Conservation (phyloP, 2,329 filamentous ascomycete species). For the Aureobasidium sp. region DNA sequence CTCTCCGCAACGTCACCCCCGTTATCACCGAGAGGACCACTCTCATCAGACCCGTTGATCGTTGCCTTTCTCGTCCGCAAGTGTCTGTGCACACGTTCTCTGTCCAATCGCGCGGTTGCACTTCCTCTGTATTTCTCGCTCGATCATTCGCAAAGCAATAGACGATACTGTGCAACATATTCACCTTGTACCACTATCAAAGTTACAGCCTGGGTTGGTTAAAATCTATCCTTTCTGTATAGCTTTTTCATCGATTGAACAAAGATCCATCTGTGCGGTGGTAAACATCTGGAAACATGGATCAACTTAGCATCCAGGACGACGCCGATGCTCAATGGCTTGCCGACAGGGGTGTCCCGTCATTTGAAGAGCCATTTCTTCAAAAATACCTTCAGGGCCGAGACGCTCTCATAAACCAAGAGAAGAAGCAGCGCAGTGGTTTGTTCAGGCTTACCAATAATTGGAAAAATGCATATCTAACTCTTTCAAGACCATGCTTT, state of each 20-base stretch:
- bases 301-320: conserved; percentile 17
- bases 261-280: no score
- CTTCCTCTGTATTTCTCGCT: not conserved
- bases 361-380: conserved; percentile 64
- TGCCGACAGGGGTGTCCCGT: conserved; percentile 34
- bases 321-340: conserved; percentile 35
- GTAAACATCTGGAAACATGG: not conserved
- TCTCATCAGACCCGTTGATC: not conserved
- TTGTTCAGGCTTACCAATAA: conserved; percentile 27
- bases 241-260: not conserved
- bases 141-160: not conserved
- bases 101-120: not conserved
- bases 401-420: conserved; percentile 67
- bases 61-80: not conserved
- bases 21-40: not conserved
- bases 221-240: not conserved
- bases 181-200: not conserved
- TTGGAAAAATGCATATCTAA: not conserved
- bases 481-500: conserved; percentile 56
- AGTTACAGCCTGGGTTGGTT: no score
- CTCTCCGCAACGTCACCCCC: not conserved
- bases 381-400: conserved; percentile 74
- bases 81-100: not conserved
- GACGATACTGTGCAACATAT: conserved; percentile 5
- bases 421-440: conserved; percentile 78